Conservation (phyloP, 2,329 filamentous ascomycete genomes). For the Xylaria sp. region DNA sequence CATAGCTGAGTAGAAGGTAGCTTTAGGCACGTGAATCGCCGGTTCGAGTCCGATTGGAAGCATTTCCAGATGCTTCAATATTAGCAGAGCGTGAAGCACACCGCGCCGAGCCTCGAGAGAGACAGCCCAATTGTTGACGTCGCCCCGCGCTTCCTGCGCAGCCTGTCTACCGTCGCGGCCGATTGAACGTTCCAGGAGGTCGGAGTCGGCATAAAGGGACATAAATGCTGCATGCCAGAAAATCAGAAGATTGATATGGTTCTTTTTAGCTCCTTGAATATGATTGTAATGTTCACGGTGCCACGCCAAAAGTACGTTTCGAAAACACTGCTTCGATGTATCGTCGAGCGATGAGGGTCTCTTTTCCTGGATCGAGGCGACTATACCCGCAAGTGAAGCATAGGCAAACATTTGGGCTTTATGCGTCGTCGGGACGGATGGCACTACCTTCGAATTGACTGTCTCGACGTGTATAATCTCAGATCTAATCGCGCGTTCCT, state of each 20-base stretch:
- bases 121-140: slow-evolving; percentile 26
- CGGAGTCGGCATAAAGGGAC: slow-evolving; percentile 31
- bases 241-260: slow-evolving; percentile 35
- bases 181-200: slow-evolving; percentile 34
- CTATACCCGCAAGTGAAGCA: slow-evolving; percentile 35
- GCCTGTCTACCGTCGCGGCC: slow-evolving; percentile 32
- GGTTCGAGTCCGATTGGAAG: slow-evolving; percentile 36
- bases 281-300: slow-evolving; percentile 33
- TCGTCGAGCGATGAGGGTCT: slow-evolving; percentile 29
- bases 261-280: slow-evolving; percentile 30
- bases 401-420: slow-evolving; percentile 36
- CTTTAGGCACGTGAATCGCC: slow-evolving; percentile 37
- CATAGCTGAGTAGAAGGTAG: slow-evolving; percentile 35
- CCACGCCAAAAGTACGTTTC: slow-evolving; percentile 33
- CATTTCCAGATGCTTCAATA: slow-evolving; percentile 35
- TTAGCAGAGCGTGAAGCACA: slow-evolving; percentile 30
- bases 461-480: slow-evolving; percentile 5
- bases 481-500: slow-evolving; percentile 4
- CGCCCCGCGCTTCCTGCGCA: slow-evolving; percentile 29
- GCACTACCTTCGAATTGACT: background rate
- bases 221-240: slow-evolving; percentile 37
- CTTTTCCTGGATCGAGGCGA: slow-evolving; percentile 35
- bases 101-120: slow-evolving; percentile 32
- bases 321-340: slow-evolving; percentile 30
- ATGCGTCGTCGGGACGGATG: slow-evolving; percentile 10